These are phyloP conservation scores for Panicum virgatum DNA, from an alignment of 202 grass and related monocot genomes.

Conservation along the genomic window DNA sequence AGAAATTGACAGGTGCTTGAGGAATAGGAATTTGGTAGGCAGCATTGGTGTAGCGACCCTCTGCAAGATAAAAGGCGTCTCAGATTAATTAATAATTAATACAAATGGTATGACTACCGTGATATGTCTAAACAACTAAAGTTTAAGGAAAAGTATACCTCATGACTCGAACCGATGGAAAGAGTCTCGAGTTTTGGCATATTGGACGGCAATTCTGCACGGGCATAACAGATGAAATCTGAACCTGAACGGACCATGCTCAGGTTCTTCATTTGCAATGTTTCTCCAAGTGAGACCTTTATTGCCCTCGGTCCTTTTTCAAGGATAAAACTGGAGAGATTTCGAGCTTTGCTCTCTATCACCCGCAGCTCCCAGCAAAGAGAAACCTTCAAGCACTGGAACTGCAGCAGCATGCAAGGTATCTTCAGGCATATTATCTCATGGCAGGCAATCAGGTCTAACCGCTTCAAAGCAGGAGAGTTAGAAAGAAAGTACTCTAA, in stretches of 20 bases:
- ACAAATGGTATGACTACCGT: not conserved
- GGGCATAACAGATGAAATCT: not conserved
- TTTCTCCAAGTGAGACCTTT: constrained; percentile 13
- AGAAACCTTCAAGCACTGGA: not conserved
- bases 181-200: constrained; percentile 13
- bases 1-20: not conserved
- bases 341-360: constrained; percentile 13
- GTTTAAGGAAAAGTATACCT: not conserved
- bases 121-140: not conserved
- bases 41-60: not conserved
- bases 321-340: not conserved
- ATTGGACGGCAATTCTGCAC: not conserved
- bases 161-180: not conserved
- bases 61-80: not conserved
- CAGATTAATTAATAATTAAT: not conserved
- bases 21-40: constrained; percentile 2
- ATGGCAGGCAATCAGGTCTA: not conserved
- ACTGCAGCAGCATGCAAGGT: not conserved
- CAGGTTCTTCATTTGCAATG: constrained; percentile 4
- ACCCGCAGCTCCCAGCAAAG: not conserved
- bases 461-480: not conserved
- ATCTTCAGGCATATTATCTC: constrained; percentile 8
- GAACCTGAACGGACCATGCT: not conserved
- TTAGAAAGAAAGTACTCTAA: constrained; percentile 3
- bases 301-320: too few species aligned